Evolutionary conservation across 2,329 filamentous ascomycete genomes (phyloP).

Genomic region (Ceratocystiopsis minuta): DNA sequence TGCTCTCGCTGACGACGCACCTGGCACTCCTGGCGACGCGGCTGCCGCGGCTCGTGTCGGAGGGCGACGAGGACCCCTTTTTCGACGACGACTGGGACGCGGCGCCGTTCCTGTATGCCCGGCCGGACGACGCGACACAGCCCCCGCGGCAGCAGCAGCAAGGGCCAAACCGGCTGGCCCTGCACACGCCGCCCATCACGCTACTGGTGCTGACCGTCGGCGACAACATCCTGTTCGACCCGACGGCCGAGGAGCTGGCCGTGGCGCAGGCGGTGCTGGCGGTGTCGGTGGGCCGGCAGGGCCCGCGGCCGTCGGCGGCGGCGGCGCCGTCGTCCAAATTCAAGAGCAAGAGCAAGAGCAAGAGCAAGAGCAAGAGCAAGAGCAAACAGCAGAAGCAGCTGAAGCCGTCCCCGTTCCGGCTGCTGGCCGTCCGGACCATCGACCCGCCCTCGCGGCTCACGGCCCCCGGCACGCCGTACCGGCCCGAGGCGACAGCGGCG

Average conservation of each 20-base stretch:
- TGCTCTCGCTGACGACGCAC: conserved; percentile 84
- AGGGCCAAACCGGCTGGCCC: background rate
- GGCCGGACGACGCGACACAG: background rate
- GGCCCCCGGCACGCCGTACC: conserved; percentile 49
- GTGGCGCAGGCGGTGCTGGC: conserved; percentile 83
- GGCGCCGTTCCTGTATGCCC: conserved; percentile 53
- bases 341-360: too few relatives aligned
- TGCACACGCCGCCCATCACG: conserved; percentile 58
- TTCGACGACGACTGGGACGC: conserved; percentile 97
- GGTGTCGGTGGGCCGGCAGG: conserved; percentile 49
- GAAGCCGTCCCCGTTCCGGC: conserved; percentile 28
- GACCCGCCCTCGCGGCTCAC: conserved; percentile 59
- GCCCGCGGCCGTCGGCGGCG: conserved; percentile 7
- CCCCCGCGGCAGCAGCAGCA: conserved; percentile 10
- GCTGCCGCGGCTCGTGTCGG: conserved; percentile 69
- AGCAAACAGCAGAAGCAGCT: too few relatives aligned
- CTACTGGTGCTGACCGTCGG: conserved; percentile 77
- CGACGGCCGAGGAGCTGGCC: conserved; percentile 74
- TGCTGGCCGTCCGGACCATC: conserved; percentile 54
- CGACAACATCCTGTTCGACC: conserved; percentile 85
- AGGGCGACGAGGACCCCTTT: conserved; percentile 85
- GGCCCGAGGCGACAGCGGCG: conserved; percentile 34
- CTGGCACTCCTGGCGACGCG: conserved; percentile 79
- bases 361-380: too few relatives aligned
- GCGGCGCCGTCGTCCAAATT: too few relatives aligned